Base-by-base conservation (phyloP, 2,329 filamentous ascomycete species). In the Harringtonia aguacate region DNA sequence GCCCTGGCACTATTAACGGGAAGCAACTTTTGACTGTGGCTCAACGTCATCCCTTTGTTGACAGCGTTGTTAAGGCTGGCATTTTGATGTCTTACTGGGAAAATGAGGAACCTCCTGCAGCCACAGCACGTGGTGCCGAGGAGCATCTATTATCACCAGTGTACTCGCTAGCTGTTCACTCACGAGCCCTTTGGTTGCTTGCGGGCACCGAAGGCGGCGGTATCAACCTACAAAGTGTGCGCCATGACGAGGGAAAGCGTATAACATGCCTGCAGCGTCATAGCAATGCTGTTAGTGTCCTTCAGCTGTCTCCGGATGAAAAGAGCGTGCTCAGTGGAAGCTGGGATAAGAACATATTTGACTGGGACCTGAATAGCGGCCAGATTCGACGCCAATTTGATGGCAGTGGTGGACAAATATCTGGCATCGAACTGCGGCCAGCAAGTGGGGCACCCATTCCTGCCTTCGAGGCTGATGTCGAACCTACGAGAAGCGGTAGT, bases 21-120 rank as follows among this genome's bases (percentile, higher is more conserved):
- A 95, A 95, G 64, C 77, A 92, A 29, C 81, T 90, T 48, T 69
- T 98, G 55, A 98, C 92, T 0, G 92, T 98, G 7, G 92, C 92
- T 28, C 92, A 98, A 66, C 75, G 86, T 39, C 92, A 98, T 59
- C 92, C 92, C 0, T 98, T 97, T 56, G 92, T 98, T 34, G 92
- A 98, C 60, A 95, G 86, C 55, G 92, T 98, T 36, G 86, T 87
- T 45, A 98, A 98, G 63, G 89, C 90, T 3, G 92, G 89, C 2
- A 86, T 95, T 7, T 67, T 97, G 40, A 81, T 95, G 75, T 94
- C 86, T 41, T 98, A 98, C 61, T 98, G 92, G 92, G 92, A 95
- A 61, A 98, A 97, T 56, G 89, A 95, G 60, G 90, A 98, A 58
- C 77, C 79, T 3, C 52, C 64, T 3, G 41, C 58, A 57, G 1